phyloP scores from a whole-genome alignment of 2,329 filamentous ascomycete species.

The Raffaelea deltoideospora region DNA sequence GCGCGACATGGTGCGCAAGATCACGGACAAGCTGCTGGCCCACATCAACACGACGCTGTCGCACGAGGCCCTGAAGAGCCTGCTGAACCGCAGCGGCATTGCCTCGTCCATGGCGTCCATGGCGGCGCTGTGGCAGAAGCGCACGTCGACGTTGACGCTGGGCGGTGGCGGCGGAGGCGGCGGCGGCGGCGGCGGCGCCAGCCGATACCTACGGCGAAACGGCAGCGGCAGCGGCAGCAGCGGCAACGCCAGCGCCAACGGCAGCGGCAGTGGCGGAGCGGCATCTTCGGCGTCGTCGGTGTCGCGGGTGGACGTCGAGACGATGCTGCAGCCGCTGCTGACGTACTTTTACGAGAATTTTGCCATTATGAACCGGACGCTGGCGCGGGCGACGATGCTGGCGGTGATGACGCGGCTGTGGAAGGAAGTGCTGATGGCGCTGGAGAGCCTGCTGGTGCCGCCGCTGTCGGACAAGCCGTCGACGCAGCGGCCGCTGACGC shows the following conservation, averaged over 20 bases:
- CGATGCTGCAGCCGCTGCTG: slow-evolving; percentile 71
- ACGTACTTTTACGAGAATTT: slow-evolving; percentile 98
- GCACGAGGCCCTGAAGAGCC: slow-evolving; percentile 56
- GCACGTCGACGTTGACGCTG: slow-evolving; percentile 37
- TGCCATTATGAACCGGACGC: slow-evolving; percentile 92
- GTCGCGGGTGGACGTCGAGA: slow-evolving; percentile 60
- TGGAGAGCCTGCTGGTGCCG: slow-evolving; percentile 80
- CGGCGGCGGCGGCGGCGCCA: slow-evolving; percentile 20
- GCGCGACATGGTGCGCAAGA: slow-evolving; percentile 93
- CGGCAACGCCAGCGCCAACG: not conserved
- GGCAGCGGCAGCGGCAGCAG: slow-evolving; percentile 34
- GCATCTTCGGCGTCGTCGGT: slow-evolving; percentile 30
- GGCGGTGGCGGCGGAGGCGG: slow-evolving; percentile 16
- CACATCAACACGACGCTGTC: slow-evolving; percentile 89
- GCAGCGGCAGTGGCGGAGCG: slow-evolving; percentile 28
- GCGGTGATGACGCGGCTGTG: slow-evolving; percentile 96
- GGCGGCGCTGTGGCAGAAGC: slow-evolving; percentile 52
- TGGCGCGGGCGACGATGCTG: slow-evolving; percentile 92
- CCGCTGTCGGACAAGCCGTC: slow-evolving; percentile 92
- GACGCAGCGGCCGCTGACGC: slow-evolving; percentile 63
- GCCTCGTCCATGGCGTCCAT: slow-evolving; percentile 46
- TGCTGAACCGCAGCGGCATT: slow-evolving; percentile 48
- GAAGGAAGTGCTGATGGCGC: slow-evolving; percentile 91
- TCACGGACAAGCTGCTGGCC: slow-evolving; percentile 93
- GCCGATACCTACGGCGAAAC: too few relatives aligned